Evolutionary conservation across 2,329 filamentous ascomycete genomes (phyloP), one percentile per base, ranked within the genome.

Genomic region (Eurotiales sp.): DNA sequence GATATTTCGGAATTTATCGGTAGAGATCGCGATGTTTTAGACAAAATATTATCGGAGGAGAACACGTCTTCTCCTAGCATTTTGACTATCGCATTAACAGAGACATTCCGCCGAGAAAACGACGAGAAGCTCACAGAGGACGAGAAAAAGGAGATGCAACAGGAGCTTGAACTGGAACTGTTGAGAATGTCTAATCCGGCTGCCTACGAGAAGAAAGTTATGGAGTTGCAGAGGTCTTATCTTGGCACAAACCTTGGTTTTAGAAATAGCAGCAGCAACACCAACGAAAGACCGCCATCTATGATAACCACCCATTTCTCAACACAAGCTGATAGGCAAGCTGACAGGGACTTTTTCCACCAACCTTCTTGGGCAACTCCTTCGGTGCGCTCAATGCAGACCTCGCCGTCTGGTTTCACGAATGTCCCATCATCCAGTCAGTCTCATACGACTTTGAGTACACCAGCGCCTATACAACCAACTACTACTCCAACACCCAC

Each of bases 41-140:
- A 95, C 61, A 69, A 71, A 42, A 68, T 72, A n/a, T 58, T 72
- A 37, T 39, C 49, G 22, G 46, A 55, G 8, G 52, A 58, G n/a
- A 54, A 59, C 32, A 52, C 56, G 7, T 42, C 55, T 14, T 40
- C 41, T 15, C 46, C 60, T 19, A 58, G 60, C 45, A 67, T 74
- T 43, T 44, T 64, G 60, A 50, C 65, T 1, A 83, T 92, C 51
- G 76, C 81, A 3, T 78, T 85, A 34, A 87, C 85, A 0, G 86
- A 92, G 58, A 85, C 85, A 0, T 89, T 90, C 57, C 84, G 87
- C 57, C 77, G 82, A 57, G 85, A 90, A 56, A 85, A 87, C 51
- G 71, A 79, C 10, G 82, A 84, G 45, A 76, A 77, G 11, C 66
- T 91, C 19, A 84, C 82, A 0, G 72, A 74, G 0, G 82, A 86